Evolutionary conservation across 352 stramenopile species (phyloP).

Genomic region (Phytophthora quininea): DNA sequence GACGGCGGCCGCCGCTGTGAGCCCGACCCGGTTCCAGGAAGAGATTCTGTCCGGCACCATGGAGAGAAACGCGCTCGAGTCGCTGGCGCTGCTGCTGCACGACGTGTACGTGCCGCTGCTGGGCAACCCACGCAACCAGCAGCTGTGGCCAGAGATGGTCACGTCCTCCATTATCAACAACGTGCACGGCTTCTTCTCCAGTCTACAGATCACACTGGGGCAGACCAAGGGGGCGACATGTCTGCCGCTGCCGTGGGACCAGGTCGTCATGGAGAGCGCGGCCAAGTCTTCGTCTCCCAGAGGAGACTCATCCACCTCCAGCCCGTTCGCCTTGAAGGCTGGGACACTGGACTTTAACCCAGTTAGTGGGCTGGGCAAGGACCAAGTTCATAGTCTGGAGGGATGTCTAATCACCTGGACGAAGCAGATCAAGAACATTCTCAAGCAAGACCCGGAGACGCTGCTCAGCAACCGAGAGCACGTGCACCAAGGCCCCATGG

Average conservation of each 20-base stretch:
- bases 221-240: constrained; percentile 85
- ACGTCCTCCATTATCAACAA: constrained; percentile 80
- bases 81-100: constrained; percentile 70
- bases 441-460: constrained; percentile 89
- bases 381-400: constrained; percentile 88
- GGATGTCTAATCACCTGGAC: constrained; percentile 93
- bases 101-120: constrained; percentile 81
- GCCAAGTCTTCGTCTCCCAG: constrained; percentile 22
- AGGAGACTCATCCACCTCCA: constrained; percentile 4
- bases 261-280: constrained; percentile 62
- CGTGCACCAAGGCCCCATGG: constrained; percentile 77
- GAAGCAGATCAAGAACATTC: constrained; percentile 94
- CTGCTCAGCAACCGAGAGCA: constrained; percentile 60
- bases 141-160: constrained; percentile 83
- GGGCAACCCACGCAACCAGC: constrained; percentile 80
- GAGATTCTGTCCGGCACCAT: constrained; percentile 79
- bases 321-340: constrained; percentile 4
- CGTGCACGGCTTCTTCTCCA: constrained; percentile 81
- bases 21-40: constrained; percentile 61
- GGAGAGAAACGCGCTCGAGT: constrained; percentile 79
- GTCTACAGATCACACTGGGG: constrained; percentile 88
- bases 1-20: constrained; percentile 67
- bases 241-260: constrained; percentile 85
- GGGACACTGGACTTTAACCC: constrained; percentile 16
- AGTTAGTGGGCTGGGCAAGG: constrained; percentile 52